Evolutionary conservation across 768 basidiomycete species (phyloP).

Genomic region (Boletus tomentosulus): DNA sequence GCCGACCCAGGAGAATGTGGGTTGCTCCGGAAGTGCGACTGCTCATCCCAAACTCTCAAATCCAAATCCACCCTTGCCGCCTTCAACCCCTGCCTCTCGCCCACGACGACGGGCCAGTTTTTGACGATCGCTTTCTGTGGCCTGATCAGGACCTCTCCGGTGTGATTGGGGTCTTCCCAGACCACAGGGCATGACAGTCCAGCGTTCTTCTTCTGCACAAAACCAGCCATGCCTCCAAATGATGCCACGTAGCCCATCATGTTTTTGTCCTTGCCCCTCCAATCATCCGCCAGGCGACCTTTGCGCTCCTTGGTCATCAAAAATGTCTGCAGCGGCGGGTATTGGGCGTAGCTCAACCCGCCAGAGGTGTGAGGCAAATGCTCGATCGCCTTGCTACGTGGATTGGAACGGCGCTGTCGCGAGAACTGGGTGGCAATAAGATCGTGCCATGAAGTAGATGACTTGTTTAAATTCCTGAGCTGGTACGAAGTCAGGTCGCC

Average conservation of each 20-base stretch:
- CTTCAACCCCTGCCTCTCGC: constrained; percentile 38
- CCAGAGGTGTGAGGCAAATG: constrained; percentile 61
- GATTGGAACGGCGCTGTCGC: constrained; percentile 21
- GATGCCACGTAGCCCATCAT: constrained; percentile 24
- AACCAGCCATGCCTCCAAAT: constrained; percentile 29
- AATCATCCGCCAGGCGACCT: constrained; percentile 51
- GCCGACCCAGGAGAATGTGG: constrained; percentile 46
- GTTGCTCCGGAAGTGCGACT: constrained; percentile 38
- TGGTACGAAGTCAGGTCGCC: constrained; percentile 26
- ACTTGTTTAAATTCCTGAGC: constrained; percentile 20
- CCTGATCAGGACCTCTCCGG: constrained; percentile 30
- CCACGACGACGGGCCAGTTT: constrained; percentile 44
- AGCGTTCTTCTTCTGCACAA: constrained; percentile 15
- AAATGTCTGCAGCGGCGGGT: constrained; percentile 49
- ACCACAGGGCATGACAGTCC: constrained; percentile 19
- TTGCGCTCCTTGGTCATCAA: constrained; percentile 50
- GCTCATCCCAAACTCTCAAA: constrained; percentile 27
- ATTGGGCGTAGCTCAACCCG: constrained; percentile 57
- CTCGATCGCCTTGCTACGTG: constrained; percentile 42
- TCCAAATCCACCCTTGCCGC: constrained; percentile 31
- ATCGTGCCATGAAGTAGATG: constrained; percentile 26
- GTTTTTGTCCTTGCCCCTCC: constrained; percentile 9
- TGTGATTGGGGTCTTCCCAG: constrained; percentile 28
- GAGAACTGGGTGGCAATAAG: constrained; percentile 15
- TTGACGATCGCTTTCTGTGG: constrained; percentile 28